These are phyloP conservation scores for Sporisorium scitamineum DNA, from an alignment of 1,284 basidiomycete species.

Conservation along the genomic window DNA sequence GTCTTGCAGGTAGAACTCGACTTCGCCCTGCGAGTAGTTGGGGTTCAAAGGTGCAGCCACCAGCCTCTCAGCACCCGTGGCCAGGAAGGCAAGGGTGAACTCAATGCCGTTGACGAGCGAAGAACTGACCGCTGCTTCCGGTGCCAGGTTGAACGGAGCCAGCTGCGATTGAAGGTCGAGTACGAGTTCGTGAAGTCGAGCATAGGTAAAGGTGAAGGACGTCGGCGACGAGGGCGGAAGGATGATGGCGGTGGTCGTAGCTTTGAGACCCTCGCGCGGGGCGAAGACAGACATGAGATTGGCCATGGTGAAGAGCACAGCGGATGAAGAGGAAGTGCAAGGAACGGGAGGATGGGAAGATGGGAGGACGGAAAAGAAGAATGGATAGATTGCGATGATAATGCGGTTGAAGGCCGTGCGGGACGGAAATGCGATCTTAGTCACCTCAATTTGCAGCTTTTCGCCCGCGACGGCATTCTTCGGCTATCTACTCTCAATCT, in stretches of 20 bases:
- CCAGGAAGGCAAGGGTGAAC: conserved; percentile 70
- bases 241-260: conserved; percentile 51
- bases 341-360: too few species aligned
- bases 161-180: conserved; percentile 59
- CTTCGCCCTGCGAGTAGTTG: conserved; percentile 70
- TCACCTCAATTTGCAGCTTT: background rate
- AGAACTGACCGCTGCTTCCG: conserved; percentile 59
- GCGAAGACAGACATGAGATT: conserved; percentile 53
- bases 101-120: conserved; percentile 70
- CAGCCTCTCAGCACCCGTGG: conserved; percentile 66
- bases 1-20: conserved; percentile 70
- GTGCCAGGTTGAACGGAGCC: conserved; percentile 45
- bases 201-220: conserved; percentile 52
- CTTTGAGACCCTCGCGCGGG: conserved; percentile 41
- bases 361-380: too few species aligned
- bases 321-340: background rate
- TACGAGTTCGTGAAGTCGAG: conserved; percentile 49
- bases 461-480: background rate
- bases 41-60: conserved; percentile 72
- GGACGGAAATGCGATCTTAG: background rate
- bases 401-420: conserved; percentile 1
- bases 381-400: background rate
- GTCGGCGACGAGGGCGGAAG: conserved; percentile 55
- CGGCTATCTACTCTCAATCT: conserved; percentile 8
- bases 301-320: conserved; percentile 15